Evolutionary conservation across 2,329 filamentous ascomycete genomes (phyloP).

Genomic region (Rosellinia necatrix): DNA sequence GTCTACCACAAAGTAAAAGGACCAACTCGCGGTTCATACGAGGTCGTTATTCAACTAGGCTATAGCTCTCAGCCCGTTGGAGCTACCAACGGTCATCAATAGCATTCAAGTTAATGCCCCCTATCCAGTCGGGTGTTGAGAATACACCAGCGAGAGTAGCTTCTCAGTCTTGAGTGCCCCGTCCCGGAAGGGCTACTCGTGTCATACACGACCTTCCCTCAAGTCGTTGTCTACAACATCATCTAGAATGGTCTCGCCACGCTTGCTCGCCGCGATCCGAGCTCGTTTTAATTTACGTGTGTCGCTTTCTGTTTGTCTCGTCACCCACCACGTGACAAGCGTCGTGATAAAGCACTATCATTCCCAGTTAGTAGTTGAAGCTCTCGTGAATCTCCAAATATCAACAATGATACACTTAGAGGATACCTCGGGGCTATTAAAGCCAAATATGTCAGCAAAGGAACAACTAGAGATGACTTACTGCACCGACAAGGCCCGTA

Average conservation of each 20-base stretch:
- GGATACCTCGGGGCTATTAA: background rate
- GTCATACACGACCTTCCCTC: constrained; percentile 21
- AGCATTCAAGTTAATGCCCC: too few relatives aligned
- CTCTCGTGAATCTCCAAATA: background rate
- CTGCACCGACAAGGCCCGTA: constrained; percentile 49
- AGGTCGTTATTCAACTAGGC: too few relatives aligned
- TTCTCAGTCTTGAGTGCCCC: too few relatives aligned
- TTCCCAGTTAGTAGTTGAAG: background rate
- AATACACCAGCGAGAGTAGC: too few relatives aligned
- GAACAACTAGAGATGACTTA: constrained; percentile 7
- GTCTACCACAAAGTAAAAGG: too few relatives aligned
- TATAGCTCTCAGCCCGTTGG: too few relatives aligned
- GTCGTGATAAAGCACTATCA: constrained; percentile 46
- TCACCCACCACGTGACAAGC: constrained; percentile 51
- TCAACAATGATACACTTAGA: too few relatives aligned
- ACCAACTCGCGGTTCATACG: too few relatives aligned
- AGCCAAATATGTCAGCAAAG: background rate
- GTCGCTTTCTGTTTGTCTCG: constrained; percentile 48
- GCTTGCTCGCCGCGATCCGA: constrained; percentile 47
- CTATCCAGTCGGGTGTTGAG: too few relatives aligned
- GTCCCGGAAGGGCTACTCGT: too few relatives aligned
- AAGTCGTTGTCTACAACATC: constrained; percentile 48
- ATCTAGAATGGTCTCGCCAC: constrained; percentile 48
- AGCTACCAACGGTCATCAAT: too few relatives aligned
- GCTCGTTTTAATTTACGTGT: constrained; percentile 50